Evolutionary conservation across 1,139 yeast genomes (phyloP).

Genomic region (Candida sp.): DNA sequence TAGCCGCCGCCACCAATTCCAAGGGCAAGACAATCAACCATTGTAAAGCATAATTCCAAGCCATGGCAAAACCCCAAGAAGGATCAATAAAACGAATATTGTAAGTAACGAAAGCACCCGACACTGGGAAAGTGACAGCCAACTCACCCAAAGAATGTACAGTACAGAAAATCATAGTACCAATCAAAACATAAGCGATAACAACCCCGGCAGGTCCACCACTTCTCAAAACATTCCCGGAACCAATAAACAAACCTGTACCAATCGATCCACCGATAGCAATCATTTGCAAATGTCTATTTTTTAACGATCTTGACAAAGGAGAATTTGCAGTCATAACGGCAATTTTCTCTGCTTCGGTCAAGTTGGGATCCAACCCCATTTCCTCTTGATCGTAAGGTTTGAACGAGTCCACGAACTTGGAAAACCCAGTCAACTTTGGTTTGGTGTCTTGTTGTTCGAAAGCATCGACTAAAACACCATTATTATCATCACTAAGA

Average conservation of each 20-base stretch:
- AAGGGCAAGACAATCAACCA: slow-evolving; percentile 72
- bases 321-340: slow-evolving; percentile 68
- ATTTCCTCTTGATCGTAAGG: slow-evolving; percentile 44
- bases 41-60: slow-evolving; percentile 69
- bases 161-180: slow-evolving; percentile 54
- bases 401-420: slow-evolving; percentile 55
- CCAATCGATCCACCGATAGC: slow-evolving; percentile 91
- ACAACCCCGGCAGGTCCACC: slow-evolving; percentile 82
- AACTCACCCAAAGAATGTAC: slow-evolving; percentile 73
- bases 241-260: slow-evolving; percentile 71
- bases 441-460: slow-evolving; percentile 25
- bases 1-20: slow-evolving; percentile 72
- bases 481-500: slow-evolving; percentile 31
- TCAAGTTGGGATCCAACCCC: slow-evolving; percentile 65
- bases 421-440: slow-evolving; percentile 33
- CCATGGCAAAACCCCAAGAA: slow-evolving; percentile 77
- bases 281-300: slow-evolving; percentile 73
- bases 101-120: slow-evolving; percentile 72
- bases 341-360: slow-evolving; percentile 69
- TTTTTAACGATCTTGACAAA: slow-evolving; percentile 57
- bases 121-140: slow-evolving; percentile 67
- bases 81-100: slow-evolving; percentile 68
- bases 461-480: slow-evolving; percentile 41
- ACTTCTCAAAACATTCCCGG: slow-evolving; percentile 48
- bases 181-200: slow-evolving; percentile 52